Base-by-base conservation (phyloP, 441 rosid genomes). In the Gossypium laxum region DNA sequence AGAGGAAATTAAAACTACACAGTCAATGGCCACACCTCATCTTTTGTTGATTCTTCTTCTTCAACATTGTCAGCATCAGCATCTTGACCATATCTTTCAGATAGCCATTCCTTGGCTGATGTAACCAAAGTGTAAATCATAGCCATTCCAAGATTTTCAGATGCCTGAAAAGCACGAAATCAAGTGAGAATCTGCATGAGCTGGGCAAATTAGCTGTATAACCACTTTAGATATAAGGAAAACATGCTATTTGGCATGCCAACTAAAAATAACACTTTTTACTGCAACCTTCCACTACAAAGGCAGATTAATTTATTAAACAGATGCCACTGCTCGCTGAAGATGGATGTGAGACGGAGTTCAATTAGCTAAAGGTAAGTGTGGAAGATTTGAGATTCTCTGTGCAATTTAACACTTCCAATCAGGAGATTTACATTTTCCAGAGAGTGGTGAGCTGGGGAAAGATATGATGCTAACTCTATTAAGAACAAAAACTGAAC, bases 121-220 rank as follows among this genome's bases (percentile, higher is more conserved):
- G 91, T 76, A 68, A 89, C 90, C 78, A 94, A 81, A 41, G 98
- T 89, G 84, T 94, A 94, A 50, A 92, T 70, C 98, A 94, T 94
- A 38, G 98, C 94, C 99, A 89, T 89, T 59, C 99, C 97, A 77
- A 94, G 94, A 77, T 89, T 92, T 80, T 94, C 97, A 67, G 86
- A 76, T 68, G 96, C 98, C 98, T 94, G 84, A 32, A 58, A 41
- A 74, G 79, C 15, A 52, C 65, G 54, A 66, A 38, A 73, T 66
- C 32, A 18, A 54, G 69, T 76, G 45, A 72, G 68, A 22, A 69
- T 63, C 32, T 41, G 57, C 41, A 65, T 52, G 64, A 56, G 69
- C 57, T 10, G 12, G 38, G 65, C 32, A 32, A 69, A 22, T 57
- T 50, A 47, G 54, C 63, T 48, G 22, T 18, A 45, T 22, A 66